phyloP scores from a whole-genome alignment of 495 filamentous ascomycete species.

The Daldinia vernicosa region DNA sequence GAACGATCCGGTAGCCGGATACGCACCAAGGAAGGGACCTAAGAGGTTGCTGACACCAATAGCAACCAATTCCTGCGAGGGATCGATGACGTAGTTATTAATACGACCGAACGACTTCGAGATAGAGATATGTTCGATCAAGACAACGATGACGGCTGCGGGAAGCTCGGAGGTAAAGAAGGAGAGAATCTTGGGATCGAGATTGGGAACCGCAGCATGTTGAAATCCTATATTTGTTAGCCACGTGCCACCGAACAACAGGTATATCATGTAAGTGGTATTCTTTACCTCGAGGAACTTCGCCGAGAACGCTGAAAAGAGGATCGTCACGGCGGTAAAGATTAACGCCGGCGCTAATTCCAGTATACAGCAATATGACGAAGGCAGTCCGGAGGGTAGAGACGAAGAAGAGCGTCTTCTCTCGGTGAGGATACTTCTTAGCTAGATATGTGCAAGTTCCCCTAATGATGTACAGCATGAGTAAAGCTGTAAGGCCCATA shows the following conservation, averaged over 20 bases:
- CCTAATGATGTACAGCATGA: conserved; percentile 60
- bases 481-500: conserved; percentile 60
- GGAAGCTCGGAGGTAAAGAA: conserved; percentile 51
- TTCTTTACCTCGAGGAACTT: conserved; percentile 54
- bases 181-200: conserved; percentile 47
- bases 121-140: conserved; percentile 65
- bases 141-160: conserved; percentile 56
- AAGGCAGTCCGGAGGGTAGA: conserved; percentile 57
- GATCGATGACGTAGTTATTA: conserved; percentile 65
- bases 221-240: conserved; percentile 53
- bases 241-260: not conserved
- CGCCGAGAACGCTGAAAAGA: conserved; percentile 54
- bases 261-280: not conserved
- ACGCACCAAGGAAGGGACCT: conserved; percentile 62
- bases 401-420: conserved; percentile 56
- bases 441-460: conserved; percentile 55
- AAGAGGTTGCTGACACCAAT: conserved; percentile 63
- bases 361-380: conserved; percentile 56
- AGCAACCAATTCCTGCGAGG: conserved; percentile 63
- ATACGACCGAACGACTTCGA: conserved; percentile 63
- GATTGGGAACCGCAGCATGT: conserved; percentile 48
- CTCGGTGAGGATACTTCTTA: conserved; percentile 48
- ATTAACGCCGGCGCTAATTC: conserved; percentile 52
- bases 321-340: conserved; percentile 39
- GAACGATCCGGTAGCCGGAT: conserved; percentile 64